Evolutionary conservation across 345 rosid genomes (phyloP).

Genomic region (Hibiscus syriacus): DNA sequence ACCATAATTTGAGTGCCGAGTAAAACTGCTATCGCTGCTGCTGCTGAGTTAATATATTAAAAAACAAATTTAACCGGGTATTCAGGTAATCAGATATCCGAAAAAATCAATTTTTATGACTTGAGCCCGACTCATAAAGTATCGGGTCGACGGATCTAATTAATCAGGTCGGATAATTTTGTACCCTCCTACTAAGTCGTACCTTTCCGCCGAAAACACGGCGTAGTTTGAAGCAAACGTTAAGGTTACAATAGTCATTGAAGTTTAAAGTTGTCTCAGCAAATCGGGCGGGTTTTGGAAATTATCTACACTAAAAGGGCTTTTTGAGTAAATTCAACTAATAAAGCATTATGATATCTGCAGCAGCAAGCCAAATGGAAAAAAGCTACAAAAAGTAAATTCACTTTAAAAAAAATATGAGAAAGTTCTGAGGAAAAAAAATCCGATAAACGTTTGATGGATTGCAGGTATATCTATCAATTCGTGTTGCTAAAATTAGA

Average conservation of each 20-base stretch:
- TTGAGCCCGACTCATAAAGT: no score
- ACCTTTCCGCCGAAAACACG: neutral
- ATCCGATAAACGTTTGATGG: constrained; percentile 6
- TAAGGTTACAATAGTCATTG: neutral
- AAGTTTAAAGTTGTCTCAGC: neutral
- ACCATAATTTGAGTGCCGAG: no score
- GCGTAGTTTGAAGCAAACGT: neutral
- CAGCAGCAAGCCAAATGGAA: constrained; percentile 23
- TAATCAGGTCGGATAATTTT: no score
- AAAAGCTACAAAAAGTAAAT: constrained; percentile 6
- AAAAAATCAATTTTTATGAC: no score
- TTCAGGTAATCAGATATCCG: no score
- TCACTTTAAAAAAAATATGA: neutral
- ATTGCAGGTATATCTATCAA: constrained; percentile 17
- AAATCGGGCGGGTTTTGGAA: neutral
- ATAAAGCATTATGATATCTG: constrained; percentile 16
- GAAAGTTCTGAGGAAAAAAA: neutral
- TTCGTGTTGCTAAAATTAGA: constrained; percentile 20
- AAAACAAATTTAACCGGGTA: no score
- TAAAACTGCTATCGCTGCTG: no score
- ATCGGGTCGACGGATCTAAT: no score
- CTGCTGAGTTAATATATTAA: no score
- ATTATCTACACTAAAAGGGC: constrained; percentile 10
- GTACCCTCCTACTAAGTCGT: neutral
- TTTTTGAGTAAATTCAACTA: constrained; percentile 12